Evolutionary conservation across 129 eudicot species (phyloP).

Genomic region (Ambrosia trifida): DNA sequence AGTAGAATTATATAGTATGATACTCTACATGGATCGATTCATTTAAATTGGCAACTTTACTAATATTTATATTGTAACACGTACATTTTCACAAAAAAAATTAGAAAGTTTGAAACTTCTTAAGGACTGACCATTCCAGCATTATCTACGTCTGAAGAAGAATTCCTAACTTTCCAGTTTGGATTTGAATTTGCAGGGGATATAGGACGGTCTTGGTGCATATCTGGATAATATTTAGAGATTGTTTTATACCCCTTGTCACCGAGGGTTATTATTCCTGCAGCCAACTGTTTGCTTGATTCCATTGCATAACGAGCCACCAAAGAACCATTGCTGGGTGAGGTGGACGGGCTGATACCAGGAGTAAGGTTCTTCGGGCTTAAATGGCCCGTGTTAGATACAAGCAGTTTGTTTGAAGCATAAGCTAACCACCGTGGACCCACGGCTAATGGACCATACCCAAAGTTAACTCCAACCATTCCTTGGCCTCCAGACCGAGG

Average conservation of each 20-base stretch:
- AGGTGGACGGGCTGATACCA: constrained; percentile 50
- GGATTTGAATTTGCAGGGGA: constrained; percentile 38
- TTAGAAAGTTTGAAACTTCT: constrained; percentile 5
- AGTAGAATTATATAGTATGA: not conserved
- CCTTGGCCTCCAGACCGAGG: constrained; percentile 53
- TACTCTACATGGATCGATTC: constrained; percentile 6
- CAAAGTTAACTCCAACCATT: constrained; percentile 46
- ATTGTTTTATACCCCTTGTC: constrained; percentile 52
- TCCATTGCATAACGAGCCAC: constrained; percentile 68
- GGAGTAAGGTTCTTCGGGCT: constrained; percentile 52
- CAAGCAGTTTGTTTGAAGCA: constrained; percentile 47
- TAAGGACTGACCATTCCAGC: constrained; percentile 56
- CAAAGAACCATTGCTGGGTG: constrained; percentile 49
- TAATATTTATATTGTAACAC: constrained; percentile 1
- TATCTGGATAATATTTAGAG: constrained; percentile 46
- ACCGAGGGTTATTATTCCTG: constrained; percentile 50
- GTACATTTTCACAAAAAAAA: not conserved
- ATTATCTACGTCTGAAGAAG: constrained; percentile 43
- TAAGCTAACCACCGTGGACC: constrained; percentile 63
- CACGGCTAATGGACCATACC: constrained; percentile 55
- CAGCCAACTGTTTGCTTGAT: constrained; percentile 58
- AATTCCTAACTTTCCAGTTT: constrained; percentile 42
- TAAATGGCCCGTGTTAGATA: constrained; percentile 48
- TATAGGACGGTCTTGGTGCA: constrained; percentile 36
- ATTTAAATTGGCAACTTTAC: constrained; percentile 12